These are phyloP conservation scores for Bimuria novae-zelandiae DNA, from an alignment of 2,329 filamentous ascomycete genomes.

Conservation along the genomic window DNA sequence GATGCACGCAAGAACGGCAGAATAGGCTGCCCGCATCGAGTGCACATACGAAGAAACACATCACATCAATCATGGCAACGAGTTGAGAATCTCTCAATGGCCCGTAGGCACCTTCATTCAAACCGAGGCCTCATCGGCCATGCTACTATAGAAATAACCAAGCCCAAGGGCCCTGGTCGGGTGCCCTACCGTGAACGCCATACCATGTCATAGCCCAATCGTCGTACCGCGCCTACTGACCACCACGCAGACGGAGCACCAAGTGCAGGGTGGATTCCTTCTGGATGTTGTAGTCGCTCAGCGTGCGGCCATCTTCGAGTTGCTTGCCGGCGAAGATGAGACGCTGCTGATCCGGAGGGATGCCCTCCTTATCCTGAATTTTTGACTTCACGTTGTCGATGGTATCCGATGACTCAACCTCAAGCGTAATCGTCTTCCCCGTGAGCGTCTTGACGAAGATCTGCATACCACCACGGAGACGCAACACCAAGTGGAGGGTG, in stretches of 20 bases:
- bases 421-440: conserved; percentile 68
- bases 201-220: conserved; percentile 26
- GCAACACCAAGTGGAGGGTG: conserved; percentile 75
- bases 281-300: conserved; percentile 97
- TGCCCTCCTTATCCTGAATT: conserved; percentile 98
- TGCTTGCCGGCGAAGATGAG: conserved; percentile 97
- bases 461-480: conserved; percentile 67
- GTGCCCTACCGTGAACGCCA: conserved; percentile 37
- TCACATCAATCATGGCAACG: not conserved
- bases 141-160: conserved; percentile 36
- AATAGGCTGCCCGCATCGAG: no score
- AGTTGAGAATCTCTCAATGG: conserved; percentile 29
- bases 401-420: conserved; percentile 76
- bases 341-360: conserved; percentile 94
- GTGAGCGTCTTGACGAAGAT: conserved; percentile 69
- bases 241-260: conserved; percentile 64
- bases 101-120: conserved; percentile 39
- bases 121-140: conserved; percentile 30
- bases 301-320: conserved; percentile 89
- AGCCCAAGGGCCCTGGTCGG: conserved; percentile 21
- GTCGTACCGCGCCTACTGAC: conserved; percentile 48
- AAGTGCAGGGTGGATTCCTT: conserved; percentile 69
- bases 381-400: conserved; percentile 97
- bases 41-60: not conserved
- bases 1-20: no score